phyloP scores from a whole-genome alignment of 345 rosid species.

The Odontarrhena argentea region DNA sequence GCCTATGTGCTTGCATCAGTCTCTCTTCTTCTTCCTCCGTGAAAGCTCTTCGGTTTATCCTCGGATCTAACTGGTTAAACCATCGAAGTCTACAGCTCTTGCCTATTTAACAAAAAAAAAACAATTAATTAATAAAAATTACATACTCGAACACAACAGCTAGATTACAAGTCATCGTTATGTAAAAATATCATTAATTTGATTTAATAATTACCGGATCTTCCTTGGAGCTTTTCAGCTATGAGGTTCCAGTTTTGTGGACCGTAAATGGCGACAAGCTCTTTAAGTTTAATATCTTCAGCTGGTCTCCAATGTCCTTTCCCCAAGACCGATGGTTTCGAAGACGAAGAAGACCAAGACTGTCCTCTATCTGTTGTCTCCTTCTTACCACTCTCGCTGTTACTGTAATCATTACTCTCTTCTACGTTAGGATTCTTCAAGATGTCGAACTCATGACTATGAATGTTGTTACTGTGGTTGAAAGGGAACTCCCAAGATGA shows the following conservation, averaged over 20 bases:
- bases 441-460: constrained; percentile 34
- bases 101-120: constrained; percentile 52
- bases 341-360: constrained; percentile 67
- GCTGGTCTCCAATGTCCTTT: constrained; percentile 99
- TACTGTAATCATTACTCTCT: constrained; percentile 32
- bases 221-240: constrained; percentile 86
- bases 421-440: constrained; percentile 33
- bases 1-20: constrained; percentile 88
- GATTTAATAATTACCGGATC: constrained; percentile 70
- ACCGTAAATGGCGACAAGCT: constrained; percentile 88
- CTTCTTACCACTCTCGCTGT: constrained; percentile 45
- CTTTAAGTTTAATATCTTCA: constrained; percentile 88
- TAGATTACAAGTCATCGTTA: too few relatives aligned
- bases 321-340: constrained; percentile 37
- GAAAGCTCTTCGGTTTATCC: constrained; percentile 87
- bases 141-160: background rate
- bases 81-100: constrained; percentile 96
- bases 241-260: constrained; percentile 99
- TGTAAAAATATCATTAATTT: background rate
- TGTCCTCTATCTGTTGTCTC: constrained; percentile 51
- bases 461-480: constrained; percentile 33
- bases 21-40: constrained; percentile 96
- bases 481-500: constrained; percentile 49
- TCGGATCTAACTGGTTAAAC: constrained; percentile 97
- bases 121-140: constrained; percentile 8